Percentiles rank a stretch among this genome's conserved stretches.
Evolutionary conservation across 139 green algal genomes (phyloP).

Genomic region (Micromonas pusilla): DNA sequence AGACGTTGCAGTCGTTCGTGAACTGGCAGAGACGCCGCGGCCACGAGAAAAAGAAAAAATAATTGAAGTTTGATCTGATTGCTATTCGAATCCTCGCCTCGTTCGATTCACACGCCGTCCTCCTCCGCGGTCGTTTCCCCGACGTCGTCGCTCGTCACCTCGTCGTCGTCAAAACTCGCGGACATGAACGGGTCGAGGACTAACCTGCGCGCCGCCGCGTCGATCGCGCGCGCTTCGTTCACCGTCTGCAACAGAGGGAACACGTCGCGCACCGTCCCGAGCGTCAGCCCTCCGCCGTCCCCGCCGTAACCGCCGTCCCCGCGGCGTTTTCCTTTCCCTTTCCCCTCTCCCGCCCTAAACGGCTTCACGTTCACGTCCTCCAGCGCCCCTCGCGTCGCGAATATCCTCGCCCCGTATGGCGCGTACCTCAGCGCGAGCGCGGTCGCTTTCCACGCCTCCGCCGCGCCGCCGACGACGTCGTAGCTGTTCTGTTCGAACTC

Average conservation of each 20-base stretch:
- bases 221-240: neutral
- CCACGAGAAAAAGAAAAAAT: neutral
- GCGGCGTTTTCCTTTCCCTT: no score
- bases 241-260: neutral
- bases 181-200: neutral
- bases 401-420: slow-evolving; percentile 1
- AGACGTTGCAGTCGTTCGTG: slow-evolving; percentile 18
- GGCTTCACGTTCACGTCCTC: neutral
- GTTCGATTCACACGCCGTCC: neutral
- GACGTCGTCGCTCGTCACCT: neutral
- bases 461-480: neutral
- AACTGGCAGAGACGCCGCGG: neutral
- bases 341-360: neutral
- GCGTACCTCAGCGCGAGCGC: slow-evolving; percentile 7
- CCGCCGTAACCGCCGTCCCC: no score
- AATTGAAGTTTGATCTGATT: neutral
- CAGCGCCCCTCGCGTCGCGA: neutral
- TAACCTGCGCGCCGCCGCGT: neutral
- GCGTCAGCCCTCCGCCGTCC: neutral
- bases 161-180: neutral
- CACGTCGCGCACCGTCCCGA: neutral
- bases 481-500: slow-evolving; percentile 1
- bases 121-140: neutral
- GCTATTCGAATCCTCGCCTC: no score
- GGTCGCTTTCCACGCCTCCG: neutral